Percentiles rank a stretch among this genome's conserved stretches.
phyloP scores from a whole-genome alignment of 2,329 filamentous ascomycete species.

The Colletotrichum incanum region DNA sequence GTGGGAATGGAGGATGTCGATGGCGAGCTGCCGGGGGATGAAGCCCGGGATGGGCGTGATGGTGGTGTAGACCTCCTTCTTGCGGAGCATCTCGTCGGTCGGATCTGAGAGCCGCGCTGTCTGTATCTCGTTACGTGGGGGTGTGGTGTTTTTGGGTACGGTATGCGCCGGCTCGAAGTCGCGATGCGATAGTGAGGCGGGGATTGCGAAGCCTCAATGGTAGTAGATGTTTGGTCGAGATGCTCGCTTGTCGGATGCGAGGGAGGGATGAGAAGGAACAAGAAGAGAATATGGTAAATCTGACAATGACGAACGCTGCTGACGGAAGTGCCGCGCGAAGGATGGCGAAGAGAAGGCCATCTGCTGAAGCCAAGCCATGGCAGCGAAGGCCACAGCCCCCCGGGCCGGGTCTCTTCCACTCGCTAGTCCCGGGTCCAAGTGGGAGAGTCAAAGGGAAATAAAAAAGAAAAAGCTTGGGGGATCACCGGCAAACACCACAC shows the following conservation, averaged over 20 bases:
- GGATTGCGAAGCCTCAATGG: slow-evolving; percentile 19
- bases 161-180: not conserved
- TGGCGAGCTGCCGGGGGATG: slow-evolving; percentile 79
- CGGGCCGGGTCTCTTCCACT: slow-evolving; percentile 26
- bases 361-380: slow-evolving; percentile 2
- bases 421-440: slow-evolving; percentile 5
- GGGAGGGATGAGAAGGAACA: not conserved
- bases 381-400: slow-evolving; percentile 31
- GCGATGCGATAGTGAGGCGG: not conserved
- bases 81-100: slow-evolving; percentile 66
- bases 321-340: slow-evolving; percentile 27
- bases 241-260: not conserved
- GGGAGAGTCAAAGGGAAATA: not conserved
- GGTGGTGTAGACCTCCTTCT: slow-evolving; percentile 77
- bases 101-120: not conserved
- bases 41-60: slow-evolving; percentile 80
- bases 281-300: not conserved
- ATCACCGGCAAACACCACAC: not conserved
- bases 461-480: not conserved
- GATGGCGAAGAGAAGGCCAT: slow-evolving; percentile 5
- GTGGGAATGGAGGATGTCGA: slow-evolving; percentile 81
- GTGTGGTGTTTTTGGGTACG: not conserved
- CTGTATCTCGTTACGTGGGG: not conserved
- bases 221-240: not conserved
- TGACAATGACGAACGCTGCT: slow-evolving; percentile 21